These are phyloP conservation scores for Ceratobasidium sp. DNA, from an alignment of 1,284 basidiomycete species.

Conservation along the genomic window DNA sequence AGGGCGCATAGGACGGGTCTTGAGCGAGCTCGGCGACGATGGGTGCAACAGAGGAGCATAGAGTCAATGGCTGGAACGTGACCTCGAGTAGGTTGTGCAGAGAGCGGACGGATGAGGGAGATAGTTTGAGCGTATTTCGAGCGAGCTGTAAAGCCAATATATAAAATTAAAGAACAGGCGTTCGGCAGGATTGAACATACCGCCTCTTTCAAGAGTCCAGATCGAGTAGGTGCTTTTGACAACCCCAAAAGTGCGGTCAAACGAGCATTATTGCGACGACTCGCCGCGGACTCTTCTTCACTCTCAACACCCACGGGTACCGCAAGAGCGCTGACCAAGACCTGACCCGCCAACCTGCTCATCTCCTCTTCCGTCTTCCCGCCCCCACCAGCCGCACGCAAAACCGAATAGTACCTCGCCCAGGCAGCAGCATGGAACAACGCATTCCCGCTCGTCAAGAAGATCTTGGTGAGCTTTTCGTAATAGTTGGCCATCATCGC, in stretches of 20 bases:
- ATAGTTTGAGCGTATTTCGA: constrained; percentile 85
- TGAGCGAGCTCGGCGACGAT: constrained; percentile 72
- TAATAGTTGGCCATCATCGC: constrained; percentile 99
- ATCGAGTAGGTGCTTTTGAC: constrained; percentile 83
- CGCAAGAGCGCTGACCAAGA: constrained; percentile 90
- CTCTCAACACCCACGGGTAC: constrained; percentile 81
- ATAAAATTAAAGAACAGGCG: constrained; percentile 39
- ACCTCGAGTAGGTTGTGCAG: constrained; percentile 93
- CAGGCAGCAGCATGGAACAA: constrained; percentile 98
- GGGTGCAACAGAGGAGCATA: constrained; percentile 84
- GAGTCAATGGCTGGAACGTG: constrained; percentile 92
- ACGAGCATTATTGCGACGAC: constrained; percentile 75
- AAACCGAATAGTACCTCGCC: constrained; percentile 81
- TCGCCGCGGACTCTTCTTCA: constrained; percentile 70
- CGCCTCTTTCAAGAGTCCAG: constrained; percentile 84
- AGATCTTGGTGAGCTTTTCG: constrained; percentile 96
- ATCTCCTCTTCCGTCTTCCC: constrained; percentile 73
- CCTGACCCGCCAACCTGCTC: constrained; percentile 85
- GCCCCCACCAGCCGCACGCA: constrained; percentile 70
- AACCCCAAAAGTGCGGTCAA: constrained; percentile 89
- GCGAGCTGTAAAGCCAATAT: constrained; percentile 61
- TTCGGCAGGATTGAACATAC: constrained; percentile 56
- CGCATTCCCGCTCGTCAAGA: constrained; percentile 90
- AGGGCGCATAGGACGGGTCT: constrained; percentile 68
- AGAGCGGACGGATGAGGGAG: constrained; percentile 74